Base-by-base conservation (phyloP, 169 alveolate genomes). In the Theileria orientalis region DNA sequence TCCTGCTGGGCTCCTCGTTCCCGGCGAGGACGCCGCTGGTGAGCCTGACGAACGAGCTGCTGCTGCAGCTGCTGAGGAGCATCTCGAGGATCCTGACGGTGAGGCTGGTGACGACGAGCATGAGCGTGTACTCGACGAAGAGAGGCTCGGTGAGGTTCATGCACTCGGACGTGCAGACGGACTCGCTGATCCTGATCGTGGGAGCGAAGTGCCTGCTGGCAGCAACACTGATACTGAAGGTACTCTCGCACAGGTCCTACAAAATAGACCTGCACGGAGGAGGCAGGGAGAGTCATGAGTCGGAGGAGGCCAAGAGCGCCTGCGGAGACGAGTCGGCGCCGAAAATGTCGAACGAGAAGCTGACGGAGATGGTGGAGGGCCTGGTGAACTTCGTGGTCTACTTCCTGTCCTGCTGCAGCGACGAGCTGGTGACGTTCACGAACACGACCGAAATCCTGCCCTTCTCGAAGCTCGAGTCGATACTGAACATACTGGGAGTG, bases 1-100 rank as follows among this genome's bases (percentile, higher is more conserved):
- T 77, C 69, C 72, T 66, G 23, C 19, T 79, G 47, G 87, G 87
- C n/a, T 71, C 83, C 7, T 71, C 83, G 3, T 71, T 76, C 8
- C 67, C 83, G 14, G 9, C 73, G 16, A 52, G 69, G 3, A 56
- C 78, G 19, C 47, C 75, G 37, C 60, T 44, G 6, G 63, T 69
- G 16, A 54, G 57, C 40, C 27, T 79, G 41, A 66, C 32, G 25
- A 41, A 37, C 51, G 83, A 79, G 40, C 54, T 57, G 42, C 67
- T 77, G 14, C 63, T 60, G n/a, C 47, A 66, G 35, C 73, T 79
- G n/a, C 57, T 79, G 9, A 23, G 11, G 1, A 68, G 83, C 27
- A 64, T 79, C 21, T 70, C 83, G 3, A 32, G 44, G 13, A 25
- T 79, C 30, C 29, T 79, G 23, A 54, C 83, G 16, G 35, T 73